Percentiles rank a stretch among this genome's conserved stretches.
These are phyloP conservation scores for Skeletonema menzelii DNA, from an alignment of 108 stramenopile genomes.

Conservation along the genomic window DNA sequence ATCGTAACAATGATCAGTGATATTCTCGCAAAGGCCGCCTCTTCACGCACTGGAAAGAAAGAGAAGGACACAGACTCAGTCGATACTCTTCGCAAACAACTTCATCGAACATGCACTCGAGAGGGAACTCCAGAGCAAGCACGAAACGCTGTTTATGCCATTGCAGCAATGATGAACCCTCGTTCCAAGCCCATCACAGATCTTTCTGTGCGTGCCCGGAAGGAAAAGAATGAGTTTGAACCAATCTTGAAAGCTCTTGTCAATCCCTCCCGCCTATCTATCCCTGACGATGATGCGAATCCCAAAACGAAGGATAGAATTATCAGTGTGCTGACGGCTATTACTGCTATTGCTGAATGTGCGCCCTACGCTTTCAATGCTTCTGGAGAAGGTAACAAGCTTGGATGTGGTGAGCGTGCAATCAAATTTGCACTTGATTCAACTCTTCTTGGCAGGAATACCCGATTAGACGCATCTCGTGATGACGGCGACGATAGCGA, in stretches of 20 bases:
- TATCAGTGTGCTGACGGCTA: conserved; percentile 61
- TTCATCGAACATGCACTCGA: conserved; percentile 58
- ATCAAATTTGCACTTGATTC: conserved; percentile 66
- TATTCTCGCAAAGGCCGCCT: conserved; percentile 63
- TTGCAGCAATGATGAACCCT: conserved; percentile 56
- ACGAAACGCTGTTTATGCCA: conserved; percentile 67
- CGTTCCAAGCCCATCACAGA: conserved; percentile 18
- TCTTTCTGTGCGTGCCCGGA: conserved; percentile 23
- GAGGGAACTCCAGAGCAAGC: conserved; percentile 85
- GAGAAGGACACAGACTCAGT: conserved; percentile 19
- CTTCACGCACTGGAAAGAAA: conserved; percentile 29
- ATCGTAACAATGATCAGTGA: conserved; percentile 66
- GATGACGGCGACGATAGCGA: conserved; percentile 38
- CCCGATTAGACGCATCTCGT: conserved; percentile 17
- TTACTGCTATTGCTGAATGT: conserved; percentile 68
- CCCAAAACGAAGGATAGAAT: conserved; percentile 49
- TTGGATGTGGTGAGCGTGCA: conserved; percentile 55
- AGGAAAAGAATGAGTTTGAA: conserved; percentile 49
- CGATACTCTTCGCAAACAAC: conserved; percentile 41
- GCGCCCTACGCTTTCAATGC: conserved; percentile 65
- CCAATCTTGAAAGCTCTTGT: conserved; percentile 63
- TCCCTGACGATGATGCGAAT: conserved; percentile 44
- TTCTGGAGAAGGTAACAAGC: conserved; percentile 28
- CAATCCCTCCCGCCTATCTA: conserved; percentile 53
- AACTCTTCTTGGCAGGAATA: conserved; percentile 53